A percentile compares a stretch with the other conserved stretches of the same genome.
phyloP scores from a whole-genome alignment of 73 alveolate species.

The Symbiodinium pilosum region DNA sequence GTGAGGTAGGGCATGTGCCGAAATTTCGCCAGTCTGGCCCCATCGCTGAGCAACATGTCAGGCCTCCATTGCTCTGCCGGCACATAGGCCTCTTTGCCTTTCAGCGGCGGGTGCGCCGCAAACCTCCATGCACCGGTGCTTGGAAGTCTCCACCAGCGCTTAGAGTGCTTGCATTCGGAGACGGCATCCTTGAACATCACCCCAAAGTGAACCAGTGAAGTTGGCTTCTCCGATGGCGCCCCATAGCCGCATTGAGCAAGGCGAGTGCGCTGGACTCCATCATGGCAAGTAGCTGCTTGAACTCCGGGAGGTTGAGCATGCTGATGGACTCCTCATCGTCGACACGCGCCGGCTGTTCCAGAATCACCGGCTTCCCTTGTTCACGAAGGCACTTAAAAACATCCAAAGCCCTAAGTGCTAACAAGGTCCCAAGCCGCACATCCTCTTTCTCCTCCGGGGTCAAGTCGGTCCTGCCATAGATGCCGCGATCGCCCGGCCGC shows the following conservation, averaged over 20 bases:
- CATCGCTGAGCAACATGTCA: neutral
- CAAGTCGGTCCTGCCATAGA: neutral
- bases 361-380: neutral
- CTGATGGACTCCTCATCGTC: neutral
- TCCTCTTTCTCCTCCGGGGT: neutral
- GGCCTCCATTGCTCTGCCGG: neutral
- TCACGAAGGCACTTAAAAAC: neutral
- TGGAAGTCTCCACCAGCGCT: neutral
- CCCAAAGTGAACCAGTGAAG: neutral
- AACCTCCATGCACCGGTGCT: neutral
- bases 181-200: neutral
- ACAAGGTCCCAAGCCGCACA: conserved; percentile 8
- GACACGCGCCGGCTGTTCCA: conserved; percentile 20
- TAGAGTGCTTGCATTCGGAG: neutral
- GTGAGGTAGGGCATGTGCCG: neutral
- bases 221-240: neutral
- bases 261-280: neutral
- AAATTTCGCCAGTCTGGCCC: neutral
- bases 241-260: conserved; percentile 2
- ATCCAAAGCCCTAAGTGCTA: neutral
- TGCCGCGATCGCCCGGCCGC: neutral
- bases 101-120: neutral
- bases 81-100: neutral
- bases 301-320: conserved; percentile 54
- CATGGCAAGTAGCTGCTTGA: neutral